phyloP scores from a whole-genome alignment of 2,329 filamentous ascomycete species.

The Hymenoscyphus fraxineus region DNA sequence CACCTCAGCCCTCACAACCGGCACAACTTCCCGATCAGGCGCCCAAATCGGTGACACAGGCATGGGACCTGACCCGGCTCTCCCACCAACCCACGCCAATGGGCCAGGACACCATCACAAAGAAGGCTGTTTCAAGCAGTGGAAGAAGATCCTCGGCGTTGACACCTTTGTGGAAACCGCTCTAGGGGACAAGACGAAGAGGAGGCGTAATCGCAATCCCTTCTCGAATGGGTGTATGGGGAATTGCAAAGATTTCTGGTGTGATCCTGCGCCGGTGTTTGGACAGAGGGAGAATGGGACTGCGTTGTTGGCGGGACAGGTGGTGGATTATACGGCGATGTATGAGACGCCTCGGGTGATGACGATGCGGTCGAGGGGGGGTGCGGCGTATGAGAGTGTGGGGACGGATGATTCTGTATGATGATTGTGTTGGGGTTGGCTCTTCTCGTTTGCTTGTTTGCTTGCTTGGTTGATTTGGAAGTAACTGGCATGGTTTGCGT shows the following conservation, averaged over 20 bases:
- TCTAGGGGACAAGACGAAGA: slow-evolving; percentile 57
- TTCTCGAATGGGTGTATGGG: slow-evolving; percentile 79
- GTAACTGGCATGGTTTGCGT: background rate
- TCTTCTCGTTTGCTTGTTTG: too few species aligned
- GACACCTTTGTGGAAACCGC: slow-evolving; percentile 94
- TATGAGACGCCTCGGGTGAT: slow-evolving; percentile 69
- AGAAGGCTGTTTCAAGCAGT: slow-evolving; percentile 68
- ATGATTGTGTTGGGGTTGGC: slow-evolving; percentile 2
- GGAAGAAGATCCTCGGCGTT: slow-evolving; percentile 81
- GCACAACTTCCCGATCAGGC: slow-evolving; percentile 59
- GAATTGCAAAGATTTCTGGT: slow-evolving; percentile 97
- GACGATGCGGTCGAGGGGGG: slow-evolving; percentile 21
- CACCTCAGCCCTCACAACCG: slow-evolving; percentile 72
- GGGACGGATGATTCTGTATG: slow-evolving; percentile 31
- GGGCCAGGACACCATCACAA: slow-evolving; percentile 52
- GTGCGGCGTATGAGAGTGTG: slow-evolving; percentile 30
- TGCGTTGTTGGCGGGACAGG: slow-evolving; percentile 72
- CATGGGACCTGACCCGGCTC: slow-evolving; percentile 57
- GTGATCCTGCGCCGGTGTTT: slow-evolving; percentile 80
- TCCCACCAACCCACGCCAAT: slow-evolving; percentile 40
- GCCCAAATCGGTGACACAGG: slow-evolving; percentile 66
- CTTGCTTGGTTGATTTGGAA: background rate
- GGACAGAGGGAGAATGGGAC: slow-evolving; percentile 68
- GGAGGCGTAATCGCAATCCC: slow-evolving; percentile 62
- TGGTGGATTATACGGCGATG: slow-evolving; percentile 82